A percentile compares a stretch with the other conserved stretches of the same genome.
These are phyloP conservation scores for Leucaena leucocephala DNA, from an alignment of 306 rosid genomes.

Conservation along the genomic window DNA sequence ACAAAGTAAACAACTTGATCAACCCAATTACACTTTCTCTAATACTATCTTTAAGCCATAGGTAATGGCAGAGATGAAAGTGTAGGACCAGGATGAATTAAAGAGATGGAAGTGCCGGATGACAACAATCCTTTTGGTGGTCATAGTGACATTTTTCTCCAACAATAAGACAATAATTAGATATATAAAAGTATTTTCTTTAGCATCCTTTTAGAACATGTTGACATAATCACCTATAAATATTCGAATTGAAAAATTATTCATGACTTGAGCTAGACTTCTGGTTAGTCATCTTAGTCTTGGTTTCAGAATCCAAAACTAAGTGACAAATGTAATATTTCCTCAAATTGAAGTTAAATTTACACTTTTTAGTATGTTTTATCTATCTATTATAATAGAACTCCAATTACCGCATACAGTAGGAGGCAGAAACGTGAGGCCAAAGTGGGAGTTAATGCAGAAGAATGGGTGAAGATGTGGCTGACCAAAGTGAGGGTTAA, in stretches of 20 bases:
- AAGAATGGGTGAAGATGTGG: not conserved
- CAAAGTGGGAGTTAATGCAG: not conserved
- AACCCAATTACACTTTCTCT: not conserved
- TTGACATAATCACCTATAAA: not conserved
- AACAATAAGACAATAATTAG: not conserved
- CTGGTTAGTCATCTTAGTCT: not conserved
- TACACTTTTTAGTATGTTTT: not conserved
- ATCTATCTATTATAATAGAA: not conserved
- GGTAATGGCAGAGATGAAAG: not conserved
- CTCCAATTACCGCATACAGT: not conserved
- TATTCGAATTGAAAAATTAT: not conserved
- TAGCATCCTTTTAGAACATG: not conserved
- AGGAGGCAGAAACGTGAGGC: not conserved
- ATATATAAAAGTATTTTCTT: not conserved
- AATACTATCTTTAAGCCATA: not conserved
- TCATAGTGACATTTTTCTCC: not conserved
- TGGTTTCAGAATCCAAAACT: not conserved
- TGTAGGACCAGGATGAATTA: not conserved
- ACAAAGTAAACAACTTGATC: not conserved
- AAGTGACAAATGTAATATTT: not conserved
- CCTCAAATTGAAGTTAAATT: not conserved
- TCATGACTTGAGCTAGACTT: not conserved
- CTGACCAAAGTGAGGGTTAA: not conserved
- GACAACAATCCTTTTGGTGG: not conserved
- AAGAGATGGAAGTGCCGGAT: not conserved